phyloP scores from a whole-genome alignment of 2,329 filamentous ascomycete species.

The Xylariales sp. region DNA sequence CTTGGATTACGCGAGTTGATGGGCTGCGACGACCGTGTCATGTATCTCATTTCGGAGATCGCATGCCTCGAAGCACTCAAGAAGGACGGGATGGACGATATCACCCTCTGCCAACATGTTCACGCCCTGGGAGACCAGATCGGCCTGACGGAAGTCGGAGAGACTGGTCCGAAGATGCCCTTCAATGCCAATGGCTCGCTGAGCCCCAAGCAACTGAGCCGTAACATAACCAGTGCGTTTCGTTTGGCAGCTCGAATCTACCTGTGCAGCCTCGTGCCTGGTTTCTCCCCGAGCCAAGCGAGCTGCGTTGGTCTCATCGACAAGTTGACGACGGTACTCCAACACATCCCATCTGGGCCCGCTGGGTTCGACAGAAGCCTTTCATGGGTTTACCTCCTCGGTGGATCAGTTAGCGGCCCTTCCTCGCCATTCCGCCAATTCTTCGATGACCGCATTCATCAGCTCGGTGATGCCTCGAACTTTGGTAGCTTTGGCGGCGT shows the following conservation, averaged over 20 bases:
- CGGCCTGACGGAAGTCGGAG: constrained; percentile 67
- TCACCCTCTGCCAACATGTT: constrained; percentile 84
- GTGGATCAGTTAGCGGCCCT: constrained; percentile 71
- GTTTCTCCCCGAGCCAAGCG: constrained; percentile 70
- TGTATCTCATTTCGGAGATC: constrained; percentile 98
- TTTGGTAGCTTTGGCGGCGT: constrained; percentile 86
- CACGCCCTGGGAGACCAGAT: constrained; percentile 84
- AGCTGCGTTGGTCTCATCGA: constrained; percentile 74
- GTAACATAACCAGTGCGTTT: constrained; percentile 88
- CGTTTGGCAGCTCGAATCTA: constrained; percentile 91
- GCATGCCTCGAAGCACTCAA: constrained; percentile 91
- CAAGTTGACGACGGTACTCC: constrained; percentile 70
- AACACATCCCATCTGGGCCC: constrained; percentile 75
- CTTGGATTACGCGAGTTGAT: constrained; percentile 85
- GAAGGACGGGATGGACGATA: constrained; percentile 75
- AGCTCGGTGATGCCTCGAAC: constrained; percentile 71
- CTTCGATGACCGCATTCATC: constrained; percentile 68
- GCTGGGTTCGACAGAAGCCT: constrained; percentile 85
- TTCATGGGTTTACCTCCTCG: constrained; percentile 88
- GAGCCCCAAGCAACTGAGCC: constrained; percentile 75
- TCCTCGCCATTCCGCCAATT: constrained; percentile 71
- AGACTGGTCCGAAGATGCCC: constrained; percentile 52
- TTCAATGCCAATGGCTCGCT: constrained; percentile 70
- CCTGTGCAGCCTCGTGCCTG: constrained; percentile 90
- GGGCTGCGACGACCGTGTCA: constrained; percentile 95